Base-by-base conservation (phyloP, 2,329 filamentous ascomycete species). In the Gnomoniopsis sp. region DNA sequence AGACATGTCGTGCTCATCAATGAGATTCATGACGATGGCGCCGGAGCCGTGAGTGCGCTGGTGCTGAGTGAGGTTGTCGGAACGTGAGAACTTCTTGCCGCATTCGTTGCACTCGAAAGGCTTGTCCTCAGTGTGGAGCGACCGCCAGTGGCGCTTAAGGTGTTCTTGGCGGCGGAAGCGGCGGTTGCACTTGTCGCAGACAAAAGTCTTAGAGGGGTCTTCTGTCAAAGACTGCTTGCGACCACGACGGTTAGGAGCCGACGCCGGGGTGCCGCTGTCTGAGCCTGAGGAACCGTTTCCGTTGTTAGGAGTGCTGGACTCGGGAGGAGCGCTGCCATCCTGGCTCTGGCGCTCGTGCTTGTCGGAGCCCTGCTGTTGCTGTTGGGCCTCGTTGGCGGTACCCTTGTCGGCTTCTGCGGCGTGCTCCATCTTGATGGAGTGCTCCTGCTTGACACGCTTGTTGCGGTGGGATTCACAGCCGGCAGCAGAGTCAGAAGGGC, bases 151-250 rank as follows among this genome's bases (percentile, higher is more conserved):
- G 63, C 95, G 90, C 87, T 99, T 99, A 61, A 99, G 86, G 71
- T 99, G 95, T 76, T 99, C 95, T 77, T 99, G 95, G 63, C 95
- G 91, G 63, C 95, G 90, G 88, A 99, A 99, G 62, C 95, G 91
- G 65, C 95, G 92, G 69, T 91, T 93, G 87, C 95, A 99, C 22
- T 97, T 84, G 58, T 93, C 92, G 79, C 95, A 99, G 61, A 96
- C 91, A 64, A 98, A 99, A 0, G 93, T 97, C 87, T 99, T 99
- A 69, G 91, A 96, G 1, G 95, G 95, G 69, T 99, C 95, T 70
- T 98, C 95, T 6, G 95, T 98, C 67, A 98, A 77, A 1, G 95
- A 98, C 79, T 99, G 95, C 87, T 99, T 99, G 75, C 95, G 93
- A 61, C 95, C 95, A 60, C 95, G 93, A 65, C 95, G 93, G 76